Evolutionary conservation across 2,329 filamentous ascomycete species (phyloP), one percentile per base, ranked within the genome.

Genomic region (Diplodia sapinea): DNA sequence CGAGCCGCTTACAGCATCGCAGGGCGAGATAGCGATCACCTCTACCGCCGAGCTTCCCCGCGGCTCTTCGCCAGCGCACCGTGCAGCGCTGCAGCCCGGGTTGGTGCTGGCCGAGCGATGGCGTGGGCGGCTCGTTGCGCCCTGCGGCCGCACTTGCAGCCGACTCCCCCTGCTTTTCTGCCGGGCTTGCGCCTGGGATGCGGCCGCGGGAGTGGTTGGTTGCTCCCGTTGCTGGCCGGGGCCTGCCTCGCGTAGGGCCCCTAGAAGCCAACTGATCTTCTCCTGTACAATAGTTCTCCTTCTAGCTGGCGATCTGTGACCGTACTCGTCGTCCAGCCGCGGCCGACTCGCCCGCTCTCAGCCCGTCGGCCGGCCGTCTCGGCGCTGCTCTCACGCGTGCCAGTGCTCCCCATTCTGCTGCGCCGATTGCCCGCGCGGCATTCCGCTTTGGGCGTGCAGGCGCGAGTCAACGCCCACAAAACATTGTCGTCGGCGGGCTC

Each of bases 271-370:
- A 49, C 40, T 47, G 59, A 51, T 62, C 59, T 20, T 47, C 43
- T 63, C 47, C 59, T 63, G 59, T 63, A 50, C 43, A 47, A 47
- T 47, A 47, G 43, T 29, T 17, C 38, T 36, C 40, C 59, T 23
- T 63, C 59, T 50, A 50, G 59, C 59, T 63, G 59, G 47, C 59
- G 59, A 63, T 51, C 59, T 51, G 59, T 51, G 59, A 40, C 59
- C 59, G n/a, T 17, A 29, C 23, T 17, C 38, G 29, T 31, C 52
- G 56, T 31, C 7, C 23, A 13, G 40, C 29, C 36, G 57, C 57
- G 40, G 47, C 33, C 57, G 40, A 29, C 26, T 61, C 57, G 54
- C 54, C 36, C 38, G 56, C 23, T 8, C 23, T 15, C 36, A 29
- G 33, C 13, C 15, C 56, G 17, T 29, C 38, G 38, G 40, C 40